Evolutionary conservation across 306 rosid species (phyloP).

Genomic region (Cucumis sativus): Cucumber_9930_V3 NC_026660.2:29425501-29426000

Average conservation of each 20-base stretch:
- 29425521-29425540: background rate
- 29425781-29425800: slow-evolving; percentile 32
- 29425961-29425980: slow-evolving; percentile 52
- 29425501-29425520: background rate
- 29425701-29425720: slow-evolving; percentile 55
- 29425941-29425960: slow-evolving; percentile 16
- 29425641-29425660: slow-evolving; percentile 93
- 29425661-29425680: slow-evolving; percentile 81
- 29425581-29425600: slow-evolving; percentile 90
- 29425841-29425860: background rate
- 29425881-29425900: background rate
- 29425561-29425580: slow-evolving; percentile 96
- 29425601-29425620: slow-evolving; percentile 85
- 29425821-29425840: background rate
- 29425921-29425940: background rate
- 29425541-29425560: slow-evolving; percentile 66
- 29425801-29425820: background rate
- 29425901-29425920: background rate
- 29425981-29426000: background rate
- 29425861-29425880: background rate
- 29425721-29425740: slow-evolving; percentile 14
- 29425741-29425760: slow-evolving; percentile 32
- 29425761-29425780: slow-evolving; percentile 31
- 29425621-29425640: slow-evolving; percentile 81
- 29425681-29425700: slow-evolving; percentile 68